Base-by-base conservation (phyloP, 2,329 filamentous ascomycete genomes). In the Trichoderma atrobrunneum region DNA sequence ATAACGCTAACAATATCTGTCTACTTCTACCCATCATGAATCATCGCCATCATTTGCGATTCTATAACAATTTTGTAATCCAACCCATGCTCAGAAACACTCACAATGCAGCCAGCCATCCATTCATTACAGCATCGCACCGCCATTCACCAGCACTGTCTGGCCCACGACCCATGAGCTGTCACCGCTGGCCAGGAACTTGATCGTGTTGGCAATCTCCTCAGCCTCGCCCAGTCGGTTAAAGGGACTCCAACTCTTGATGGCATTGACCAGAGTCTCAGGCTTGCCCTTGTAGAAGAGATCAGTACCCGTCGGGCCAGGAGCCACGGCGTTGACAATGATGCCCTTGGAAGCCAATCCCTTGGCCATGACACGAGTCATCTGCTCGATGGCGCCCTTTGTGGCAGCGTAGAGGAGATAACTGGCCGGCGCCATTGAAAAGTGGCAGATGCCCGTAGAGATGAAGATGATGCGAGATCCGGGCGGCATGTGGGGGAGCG, bases 331-430 rank as follows among this genome's bases (percentile, higher is more conserved):
- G 70, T 85, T 85, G 72, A 85, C 83, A 5, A 79, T 81, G 77
- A 89, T 87, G 3, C 84, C 85, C 75, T 84, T 85, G 11, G 79
- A 75, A 1, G 82, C 87, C 26, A 90, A 82, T 67, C 89, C 87
- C 78, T 89, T 90, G 59, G 85, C 83, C 73, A 90, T 78, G 3
- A 85, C 79, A 12, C 87, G 84, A 0, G 85, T 85, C 81, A 90
- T 85, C 78, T 89, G 87, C 78, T 90, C 88, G 54, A 91, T 83
- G 10, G 88, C 87, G 62, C 87, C 88, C 76, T 91, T 91, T 57
- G 85, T 87, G 0, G 84, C 80, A 11, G 82, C 82, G 77, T 90
- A 91, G 10, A 88, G 81, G 18, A 86, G 80, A 74, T 88, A 88
- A 0, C 76, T 74, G 0, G 85, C 82, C 30, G 80, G 69, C 1